A percentile compares a stretch with the other conserved stretches of the same genome.
Evolutionary conservation across 176 grass and related monocot species (phyloP).

Genomic region (barley (Hordeum vulgare)): MorexV3_pseudomolecules_assembly NC_058524.1:511022428-511022927

Average conservation of each 20-base stretch:
- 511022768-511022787: background rate
- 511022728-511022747: background rate
- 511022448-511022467: background rate
- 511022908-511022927: background rate
- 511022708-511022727: background rate
- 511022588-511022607: background rate
- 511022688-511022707: background rate
- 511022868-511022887: slow-evolving; percentile 22
- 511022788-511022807: background rate
- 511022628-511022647: background rate
- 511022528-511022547: background rate
- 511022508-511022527: background rate
- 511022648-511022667: background rate
- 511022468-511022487: background rate
- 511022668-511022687: background rate
- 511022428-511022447: background rate
- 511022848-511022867: background rate
- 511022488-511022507: background rate
- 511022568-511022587: background rate
- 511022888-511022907: slow-evolving; percentile 1
- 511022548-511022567: background rate
- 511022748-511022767: background rate
- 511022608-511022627: background rate
- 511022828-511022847: background rate
- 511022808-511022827: background rate